These are phyloP conservation scores for Oropetium thomaeum DNA, from an alignment of 176 grass and related monocot species.

Conservation along the genomic window DNA sequence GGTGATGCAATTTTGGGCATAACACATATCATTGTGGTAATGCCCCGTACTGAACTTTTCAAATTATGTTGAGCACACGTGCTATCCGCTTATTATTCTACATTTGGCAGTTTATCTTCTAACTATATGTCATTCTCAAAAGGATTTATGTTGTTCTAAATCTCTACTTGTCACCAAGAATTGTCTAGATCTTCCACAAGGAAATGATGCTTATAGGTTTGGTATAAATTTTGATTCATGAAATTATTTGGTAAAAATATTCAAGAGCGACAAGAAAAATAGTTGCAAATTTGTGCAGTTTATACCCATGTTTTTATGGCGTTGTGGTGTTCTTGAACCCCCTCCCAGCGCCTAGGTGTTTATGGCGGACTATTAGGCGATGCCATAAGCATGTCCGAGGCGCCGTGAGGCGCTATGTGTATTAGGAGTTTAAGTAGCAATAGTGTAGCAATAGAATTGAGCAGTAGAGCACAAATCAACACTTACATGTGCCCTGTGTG, in stretches of 20 bases:
- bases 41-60: constrained; percentile 15
- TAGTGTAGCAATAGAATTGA: too few species aligned
- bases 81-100: background rate
- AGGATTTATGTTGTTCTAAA: background rate
- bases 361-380: too few species aligned
- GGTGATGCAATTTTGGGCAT: constrained; percentile 71
- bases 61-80: background rate
- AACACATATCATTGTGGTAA: constrained; percentile 97
- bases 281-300: background rate
- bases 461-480: too few species aligned
- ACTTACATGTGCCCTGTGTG: too few species aligned
- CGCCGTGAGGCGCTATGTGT: too few species aligned
- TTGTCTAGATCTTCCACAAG: background rate
- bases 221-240: background rate
- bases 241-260: background rate
- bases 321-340: too few species aligned
- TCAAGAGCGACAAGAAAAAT: background rate
- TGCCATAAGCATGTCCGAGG: too few species aligned
- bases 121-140: background rate
- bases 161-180: background rate
- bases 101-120: background rate
- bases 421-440: too few species aligned
- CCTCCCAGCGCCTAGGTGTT: too few species aligned
- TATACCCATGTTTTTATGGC: too few species aligned
- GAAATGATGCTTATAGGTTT: background rate